Evolutionary conservation across 139 green algal species (phyloP).

Genomic region (Closterium sp.): DNA sequence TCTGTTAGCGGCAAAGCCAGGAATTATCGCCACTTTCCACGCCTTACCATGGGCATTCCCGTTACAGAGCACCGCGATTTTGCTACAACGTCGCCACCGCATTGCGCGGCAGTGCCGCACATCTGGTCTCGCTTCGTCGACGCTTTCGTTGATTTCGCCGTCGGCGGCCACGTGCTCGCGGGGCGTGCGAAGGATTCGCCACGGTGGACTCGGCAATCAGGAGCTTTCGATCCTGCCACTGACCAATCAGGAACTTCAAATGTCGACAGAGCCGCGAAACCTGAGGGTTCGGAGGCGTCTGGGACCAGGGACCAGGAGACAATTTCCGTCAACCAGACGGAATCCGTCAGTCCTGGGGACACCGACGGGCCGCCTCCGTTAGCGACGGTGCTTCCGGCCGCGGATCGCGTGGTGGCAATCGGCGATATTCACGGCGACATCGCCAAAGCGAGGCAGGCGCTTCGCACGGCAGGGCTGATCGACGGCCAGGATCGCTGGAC

Average conservation of each 20-base stretch:
- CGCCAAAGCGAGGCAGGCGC: constrained; percentile 71
- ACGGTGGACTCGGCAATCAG: not conserved
- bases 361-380: not conserved
- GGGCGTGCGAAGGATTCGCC: not conserved
- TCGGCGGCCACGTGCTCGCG: constrained; percentile 18
- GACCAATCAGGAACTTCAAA: not conserved
- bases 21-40: too few relatives aligned
- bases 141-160: constrained; percentile 3
- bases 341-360: not conserved
- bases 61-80: too few relatives aligned
- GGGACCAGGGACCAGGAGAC: too few relatives aligned
- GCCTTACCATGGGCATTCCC: too few relatives aligned
- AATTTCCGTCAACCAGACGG: too few relatives aligned
- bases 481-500: constrained; percentile 64
- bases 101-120: not conserved
- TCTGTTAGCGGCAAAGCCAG: too few relatives aligned
- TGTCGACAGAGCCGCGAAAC: too few relatives aligned
- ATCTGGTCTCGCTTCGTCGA: constrained; percentile 4
- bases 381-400: constrained; percentile 9
- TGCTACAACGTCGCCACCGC: too few relatives aligned
- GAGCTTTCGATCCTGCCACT: not conserved
- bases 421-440: constrained; percentile 95
- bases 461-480: constrained; percentile 76
- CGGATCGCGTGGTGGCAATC: constrained; percentile 73
- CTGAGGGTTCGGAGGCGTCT: too few relatives aligned